Base-by-base conservation (phyloP, 306 rosid species). In the Vicia villosa region DNA sequence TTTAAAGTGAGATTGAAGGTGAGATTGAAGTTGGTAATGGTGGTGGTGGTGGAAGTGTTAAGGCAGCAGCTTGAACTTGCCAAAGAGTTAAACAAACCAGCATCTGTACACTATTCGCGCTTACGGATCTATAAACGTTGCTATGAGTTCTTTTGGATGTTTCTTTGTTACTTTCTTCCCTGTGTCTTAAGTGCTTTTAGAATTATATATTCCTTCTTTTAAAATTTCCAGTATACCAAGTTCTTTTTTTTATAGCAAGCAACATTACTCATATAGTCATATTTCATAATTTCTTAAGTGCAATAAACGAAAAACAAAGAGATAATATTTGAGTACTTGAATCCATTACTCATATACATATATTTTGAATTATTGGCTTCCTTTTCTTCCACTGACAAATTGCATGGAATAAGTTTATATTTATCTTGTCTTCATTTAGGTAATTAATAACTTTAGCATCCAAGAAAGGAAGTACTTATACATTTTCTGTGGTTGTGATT, bases 31-130 rank as follows among this genome's bases (percentile, higher is more conserved):
- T n/a, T n/a, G n/a, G n/a, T n/a, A n/a, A n/a, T n/a, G n/a, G n/a
- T n/a, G n/a, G n/a, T n/a, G n/a, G n/a, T n/a, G 96, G 74, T 91
- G 82, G 84, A 86, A 42, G 96, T 94, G 59, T 87, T 88, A 68
- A 75, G 74, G 76, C 86, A 81, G 68, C 98, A 94, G 75, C 96
- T 93, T 78, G 85, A 85, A 78, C 90, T 90, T 59, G 97, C 97
- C 4, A 84, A 80, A 72, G 79, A 77, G 56, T 85, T 94, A 62
- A 77, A 90, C 73, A 87, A 77, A 56, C 98, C 98, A 16, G 97
- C 90, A 36, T 94, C 97, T 5, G 67, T 94, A 22, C 97, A 93
- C 61, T 65, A 95, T 93, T 54, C 88, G 87, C 24, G 98, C 98
- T 78, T 93, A 83, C 51, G 96, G 90, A n/a, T n/a, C n/a, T n/a